phyloP scores from a whole-genome alignment of 352 stramenopile species.

The Globisporangium spiculum region DNA sequence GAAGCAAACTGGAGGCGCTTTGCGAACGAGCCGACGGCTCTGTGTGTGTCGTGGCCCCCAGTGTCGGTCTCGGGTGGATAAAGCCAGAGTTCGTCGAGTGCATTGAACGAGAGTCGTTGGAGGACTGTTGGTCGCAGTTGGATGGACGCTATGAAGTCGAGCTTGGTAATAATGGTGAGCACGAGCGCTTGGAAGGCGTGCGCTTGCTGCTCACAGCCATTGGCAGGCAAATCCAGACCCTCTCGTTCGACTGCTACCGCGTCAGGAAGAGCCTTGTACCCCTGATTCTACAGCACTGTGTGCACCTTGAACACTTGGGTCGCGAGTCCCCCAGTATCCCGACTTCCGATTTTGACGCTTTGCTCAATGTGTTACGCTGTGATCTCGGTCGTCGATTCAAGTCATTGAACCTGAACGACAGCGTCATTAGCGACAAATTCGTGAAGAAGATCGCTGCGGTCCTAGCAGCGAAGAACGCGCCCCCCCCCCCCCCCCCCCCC shows the following conservation, averaged over 20 bases:
- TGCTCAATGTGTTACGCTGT: not conserved
- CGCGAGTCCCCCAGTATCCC: not conserved
- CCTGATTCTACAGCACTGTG: not conserved
- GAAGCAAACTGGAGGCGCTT: slow-evolving; percentile 17
- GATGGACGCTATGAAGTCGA: not conserved
- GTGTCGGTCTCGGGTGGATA: slow-evolving; percentile 3
- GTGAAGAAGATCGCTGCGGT: not conserved
- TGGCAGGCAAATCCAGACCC: not conserved
- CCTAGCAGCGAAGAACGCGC: not conserved
- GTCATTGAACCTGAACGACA: slow-evolving; percentile 5
- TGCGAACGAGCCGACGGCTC: slow-evolving; percentile 5
- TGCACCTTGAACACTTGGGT: not conserved
- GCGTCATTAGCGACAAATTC: not conserved
- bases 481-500: not conserved
- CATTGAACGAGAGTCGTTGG: slow-evolving; percentile 6
- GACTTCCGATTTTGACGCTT: not conserved
- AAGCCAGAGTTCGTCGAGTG: not conserved
- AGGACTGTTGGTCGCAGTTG: not conserved
- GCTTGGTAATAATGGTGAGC: not conserved
- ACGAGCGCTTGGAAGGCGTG: not conserved
- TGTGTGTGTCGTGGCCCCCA: slow-evolving; percentile 2
- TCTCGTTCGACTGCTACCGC: not conserved
- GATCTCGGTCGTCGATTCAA: not conserved
- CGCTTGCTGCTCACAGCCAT: not conserved
- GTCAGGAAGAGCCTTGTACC: not conserved